Percentiles rank a stretch among this genome's conserved stretches.
These are phyloP conservation scores for Pythium phragmiticola DNA, from an alignment of 352 stramenopile genomes.

Conservation along the genomic window DNA sequence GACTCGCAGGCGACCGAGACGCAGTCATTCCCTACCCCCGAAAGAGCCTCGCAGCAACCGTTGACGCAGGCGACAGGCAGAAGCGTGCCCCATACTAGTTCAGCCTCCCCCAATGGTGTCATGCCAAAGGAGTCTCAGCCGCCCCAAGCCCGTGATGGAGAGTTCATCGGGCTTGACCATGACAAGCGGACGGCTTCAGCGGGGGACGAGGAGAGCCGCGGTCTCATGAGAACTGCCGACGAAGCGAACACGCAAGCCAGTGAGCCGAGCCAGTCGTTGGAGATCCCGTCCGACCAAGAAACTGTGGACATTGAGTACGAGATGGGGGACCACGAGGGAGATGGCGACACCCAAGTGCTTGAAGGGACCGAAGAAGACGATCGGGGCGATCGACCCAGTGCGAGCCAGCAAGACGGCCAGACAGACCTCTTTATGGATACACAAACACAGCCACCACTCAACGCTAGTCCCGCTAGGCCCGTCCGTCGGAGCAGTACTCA, in stretches of 20 bases:
- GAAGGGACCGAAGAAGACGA: background rate
- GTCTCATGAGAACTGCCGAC: background rate
- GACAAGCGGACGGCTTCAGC: constrained; percentile 20
- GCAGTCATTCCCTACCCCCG: background rate
- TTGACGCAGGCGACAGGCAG: constrained; percentile 2
- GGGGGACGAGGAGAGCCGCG: constrained; percentile 14
- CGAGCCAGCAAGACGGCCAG: constrained; percentile 24
- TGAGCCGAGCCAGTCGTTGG: background rate
- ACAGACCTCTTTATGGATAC: constrained; percentile 22
- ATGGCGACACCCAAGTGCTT: background rate
- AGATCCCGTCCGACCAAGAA: background rate
- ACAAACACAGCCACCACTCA: constrained; percentile 5
- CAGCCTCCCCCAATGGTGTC: too few species aligned
- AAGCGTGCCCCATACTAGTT: background rate
- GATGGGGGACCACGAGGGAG: background rate
- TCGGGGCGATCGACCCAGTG: background rate
- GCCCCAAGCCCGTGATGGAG: constrained; percentile 4
- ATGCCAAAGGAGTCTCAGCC: background rate
- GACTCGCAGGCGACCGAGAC: constrained; percentile 3
- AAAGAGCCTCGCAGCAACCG: background rate
- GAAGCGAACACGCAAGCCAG: background rate
- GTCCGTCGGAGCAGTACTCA: background rate
- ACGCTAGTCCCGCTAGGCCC: constrained; percentile 1
- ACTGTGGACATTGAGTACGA: constrained; percentile 9
- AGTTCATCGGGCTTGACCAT: constrained; percentile 20